Conservation (phyloP, 1,139 yeast species). For the Candida tetrigidarum region DNA sequence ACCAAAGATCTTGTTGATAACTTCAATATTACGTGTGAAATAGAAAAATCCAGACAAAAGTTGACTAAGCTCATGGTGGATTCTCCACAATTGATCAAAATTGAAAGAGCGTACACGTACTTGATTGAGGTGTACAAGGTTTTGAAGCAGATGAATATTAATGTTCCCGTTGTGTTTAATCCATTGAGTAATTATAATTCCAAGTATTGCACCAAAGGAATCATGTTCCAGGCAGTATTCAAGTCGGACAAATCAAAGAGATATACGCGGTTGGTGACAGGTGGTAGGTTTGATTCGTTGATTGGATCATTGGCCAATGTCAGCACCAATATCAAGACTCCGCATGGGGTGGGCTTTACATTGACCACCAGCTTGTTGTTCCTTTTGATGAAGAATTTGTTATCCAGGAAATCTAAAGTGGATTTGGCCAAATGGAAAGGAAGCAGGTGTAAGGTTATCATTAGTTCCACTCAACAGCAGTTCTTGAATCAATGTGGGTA, state of each 20-base stretch:
- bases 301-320: conserved; percentile 61
- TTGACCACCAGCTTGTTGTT: conserved; percentile 50
- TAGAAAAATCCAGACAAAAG: conserved; percentile 64
- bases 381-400: conserved; percentile 41
- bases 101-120: conserved; percentile 66
- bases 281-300: conserved; percentile 87
- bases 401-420: conserved; percentile 29
- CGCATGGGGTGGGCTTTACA: conserved; percentile 84
- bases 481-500: conserved; percentile 61
- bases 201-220: conserved; percentile 74
- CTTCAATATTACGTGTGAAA: conserved; percentile 74
- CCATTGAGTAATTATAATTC: conserved; percentile 87
- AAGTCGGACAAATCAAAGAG: conserved; percentile 51
- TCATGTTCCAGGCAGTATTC: conserved; percentile 86
- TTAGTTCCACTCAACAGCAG: conserved; percentile 65
- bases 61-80: conserved; percentile 75
- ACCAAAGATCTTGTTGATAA: conserved; percentile 74
- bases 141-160: conserved; percentile 56
- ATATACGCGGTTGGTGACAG: conserved; percentile 70
- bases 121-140: conserved; percentile 59
- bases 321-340: conserved; percentile 29
- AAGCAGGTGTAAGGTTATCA: conserved; percentile 76
- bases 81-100: conserved; percentile 62
- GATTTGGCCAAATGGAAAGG: conserved; percentile 34
- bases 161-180: conserved; percentile 43